Conservation (phyloP, 2,329 filamentous ascomycete species). For the Colletotrichum sp. region DNA sequence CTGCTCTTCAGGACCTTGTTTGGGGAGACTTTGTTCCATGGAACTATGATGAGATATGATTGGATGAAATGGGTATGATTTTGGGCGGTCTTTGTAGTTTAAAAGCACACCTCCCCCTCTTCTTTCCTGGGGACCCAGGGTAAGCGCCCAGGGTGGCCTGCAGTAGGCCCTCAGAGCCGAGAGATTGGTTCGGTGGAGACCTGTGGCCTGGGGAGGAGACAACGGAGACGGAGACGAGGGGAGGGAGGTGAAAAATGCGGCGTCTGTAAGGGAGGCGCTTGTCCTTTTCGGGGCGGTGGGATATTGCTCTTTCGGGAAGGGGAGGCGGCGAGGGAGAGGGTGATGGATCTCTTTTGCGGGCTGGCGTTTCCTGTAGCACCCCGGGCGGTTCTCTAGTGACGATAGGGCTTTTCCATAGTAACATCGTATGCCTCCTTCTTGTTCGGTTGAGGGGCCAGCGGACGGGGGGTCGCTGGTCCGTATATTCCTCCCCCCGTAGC, state of each 20-base stretch:
- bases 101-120: slow-evolving; percentile 50
- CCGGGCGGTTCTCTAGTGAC: slow-evolving; percentile 7
- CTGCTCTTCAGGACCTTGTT: neutral
- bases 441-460: neutral
- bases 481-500: neutral
- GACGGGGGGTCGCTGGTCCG: neutral
- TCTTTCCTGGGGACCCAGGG: slow-evolving; percentile 25
- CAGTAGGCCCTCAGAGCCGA: slow-evolving; percentile 24
- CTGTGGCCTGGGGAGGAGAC: neutral
- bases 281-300: slow-evolving; percentile 33
- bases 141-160: slow-evolving; percentile 31
- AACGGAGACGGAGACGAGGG: neutral
- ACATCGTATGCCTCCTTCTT: slow-evolving; percentile 1
- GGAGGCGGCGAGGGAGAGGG: slow-evolving; percentile 5
- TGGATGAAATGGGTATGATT: slow-evolving; percentile 44
- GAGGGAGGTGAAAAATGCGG: neutral
- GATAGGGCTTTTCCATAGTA: neutral
- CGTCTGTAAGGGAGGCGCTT: slow-evolving; percentile 28
- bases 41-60: slow-evolving; percentile 57
- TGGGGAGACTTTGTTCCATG: slow-evolving; percentile 45
- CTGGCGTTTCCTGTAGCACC: neutral
- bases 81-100: slow-evolving; percentile 32
- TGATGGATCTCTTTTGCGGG: neutral
- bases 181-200: neutral
- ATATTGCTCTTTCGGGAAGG: slow-evolving; percentile 36